Conservation (phyloP, 208 protist genomes). For the Crithidia thermophila region DNA sequence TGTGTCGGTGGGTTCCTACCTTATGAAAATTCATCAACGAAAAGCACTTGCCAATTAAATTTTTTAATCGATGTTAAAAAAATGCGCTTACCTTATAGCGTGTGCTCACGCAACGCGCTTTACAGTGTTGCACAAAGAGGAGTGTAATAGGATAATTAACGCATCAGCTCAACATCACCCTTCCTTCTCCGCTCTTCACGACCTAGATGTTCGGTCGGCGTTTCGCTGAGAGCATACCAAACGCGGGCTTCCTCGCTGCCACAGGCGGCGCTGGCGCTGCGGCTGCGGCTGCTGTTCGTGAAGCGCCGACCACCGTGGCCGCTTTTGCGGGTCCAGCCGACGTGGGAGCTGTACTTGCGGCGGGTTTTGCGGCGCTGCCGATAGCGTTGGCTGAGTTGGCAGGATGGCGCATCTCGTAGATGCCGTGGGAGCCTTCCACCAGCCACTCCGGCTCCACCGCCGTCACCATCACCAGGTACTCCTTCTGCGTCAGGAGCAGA, state of each 20-base stretch:
- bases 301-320: neutral
- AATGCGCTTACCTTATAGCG: neutral
- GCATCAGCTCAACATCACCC: neutral
- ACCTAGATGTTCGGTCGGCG: conserved; percentile 36
- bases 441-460: conserved; percentile 98
- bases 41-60: too few relatives aligned
- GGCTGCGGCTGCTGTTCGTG: neutral
- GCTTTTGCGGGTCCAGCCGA: neutral
- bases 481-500: conserved; percentile 94
- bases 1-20: too few relatives aligned
- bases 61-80: too few relatives aligned
- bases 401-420: conserved; percentile 56
- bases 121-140: neutral
- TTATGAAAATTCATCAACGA: too few relatives aligned
- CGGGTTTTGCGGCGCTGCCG: too few relatives aligned
- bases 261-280: neutral
- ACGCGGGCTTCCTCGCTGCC: conserved; percentile 11
- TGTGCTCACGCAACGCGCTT: neutral
- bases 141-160: neutral
- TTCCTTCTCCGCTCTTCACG: neutral
- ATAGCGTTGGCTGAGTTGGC: neutral
- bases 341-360: too few relatives aligned
- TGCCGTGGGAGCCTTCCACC: conserved; percentile 69
- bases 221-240: conserved; percentile 19
- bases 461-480: conserved; percentile 97